A percentile compares a stretch with the other conserved stretches of the same genome.
Evolutionary conservation across 2,329 filamentous ascomycete genomes (phyloP).

Genomic region (Talaromyces islandicus): DNA sequence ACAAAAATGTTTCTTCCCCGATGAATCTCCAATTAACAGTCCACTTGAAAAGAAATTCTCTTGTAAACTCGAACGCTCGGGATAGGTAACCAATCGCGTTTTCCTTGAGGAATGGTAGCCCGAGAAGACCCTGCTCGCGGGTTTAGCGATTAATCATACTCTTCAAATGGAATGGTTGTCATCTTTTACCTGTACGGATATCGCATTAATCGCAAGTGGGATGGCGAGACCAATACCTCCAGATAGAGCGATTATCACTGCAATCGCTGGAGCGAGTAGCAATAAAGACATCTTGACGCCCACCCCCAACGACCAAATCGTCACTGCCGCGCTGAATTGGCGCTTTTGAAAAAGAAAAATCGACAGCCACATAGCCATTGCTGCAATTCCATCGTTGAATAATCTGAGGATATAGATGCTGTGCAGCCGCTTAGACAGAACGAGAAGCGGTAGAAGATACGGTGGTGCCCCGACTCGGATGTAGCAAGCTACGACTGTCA

Average conservation of each 20-base stretch:
- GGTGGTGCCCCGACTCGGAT: slow-evolving; percentile 53
- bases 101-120: slow-evolving; percentile 59
- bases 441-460: slow-evolving; percentile 78
- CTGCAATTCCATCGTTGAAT: slow-evolving; percentile 93
- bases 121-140: slow-evolving; percentile 43
- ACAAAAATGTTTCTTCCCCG: slow-evolving; percentile 75
- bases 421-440: slow-evolving; percentile 86
- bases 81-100: slow-evolving; percentile 68
- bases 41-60: slow-evolving; percentile 94
- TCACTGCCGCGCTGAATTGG: slow-evolving; percentile 65
- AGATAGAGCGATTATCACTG: slow-evolving; percentile 67
- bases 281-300: slow-evolving; percentile 95
- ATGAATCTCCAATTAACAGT: slow-evolving; percentile 98
- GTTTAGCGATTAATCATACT: neutral
- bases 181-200: slow-evolving; percentile 64
- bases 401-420: slow-evolving; percentile 87
- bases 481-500: slow-evolving; percentile 77
- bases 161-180: neutral
- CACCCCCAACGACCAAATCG: slow-evolving; percentile 70
- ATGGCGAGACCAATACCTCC: slow-evolving; percentile 62
- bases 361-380: slow-evolving; percentile 75
- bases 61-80: slow-evolving; percentile 82
- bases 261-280: slow-evolving; percentile 74
- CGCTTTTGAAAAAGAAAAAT: slow-evolving; percentile 71
- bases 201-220: slow-evolving; percentile 64